Percentiles rank a stretch among this genome's conserved stretches.
Conservation (phyloP, 176 grass and related monocot species). For the Eleusine indica region DNA sequence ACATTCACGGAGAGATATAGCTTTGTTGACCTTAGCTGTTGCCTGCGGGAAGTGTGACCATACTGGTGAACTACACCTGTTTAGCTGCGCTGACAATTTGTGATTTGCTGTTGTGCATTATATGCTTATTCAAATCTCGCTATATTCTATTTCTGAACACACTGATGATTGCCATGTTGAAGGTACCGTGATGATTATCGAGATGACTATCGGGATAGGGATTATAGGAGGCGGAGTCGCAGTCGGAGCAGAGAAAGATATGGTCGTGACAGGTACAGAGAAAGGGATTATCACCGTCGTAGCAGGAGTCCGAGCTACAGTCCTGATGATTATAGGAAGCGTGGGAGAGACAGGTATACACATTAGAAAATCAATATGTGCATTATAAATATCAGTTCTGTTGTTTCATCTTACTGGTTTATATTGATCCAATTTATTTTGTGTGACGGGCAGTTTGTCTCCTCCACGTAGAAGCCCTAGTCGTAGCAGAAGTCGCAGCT, state of each 20-base stretch:
- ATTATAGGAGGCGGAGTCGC: slow-evolving; percentile 48
- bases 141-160: slow-evolving; percentile 12
- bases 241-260: slow-evolving; percentile 52
- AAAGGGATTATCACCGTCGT: slow-evolving; percentile 49
- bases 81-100: not conserved
- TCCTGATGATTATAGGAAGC: slow-evolving; percentile 68
- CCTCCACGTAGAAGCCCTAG: slow-evolving; percentile 56
- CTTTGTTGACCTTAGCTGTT: not conserved
- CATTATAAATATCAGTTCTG: slow-evolving; percentile 12
- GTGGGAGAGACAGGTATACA: slow-evolving; percentile 65
- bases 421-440: not conserved
- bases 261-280: slow-evolving; percentile 56
- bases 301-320: slow-evolving; percentile 67
- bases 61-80: not conserved
- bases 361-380: slow-evolving; percentile 20
- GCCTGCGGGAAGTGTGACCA: not conserved
- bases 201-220: slow-evolving; percentile 63
- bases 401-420: slow-evolving; percentile 13
- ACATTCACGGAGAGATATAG: not conserved
- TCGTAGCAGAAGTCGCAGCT: slow-evolving; percentile 62
- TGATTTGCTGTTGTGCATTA: slow-evolving; percentile 9
- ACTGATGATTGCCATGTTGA: slow-evolving; percentile 6
- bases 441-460: slow-evolving; percentile 40
- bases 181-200: slow-evolving; percentile 61
- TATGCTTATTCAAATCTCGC: not conserved